phyloP scores from a whole-genome alignment of 768 basidiomycete species.

The Roridomyces roridus region DNA sequence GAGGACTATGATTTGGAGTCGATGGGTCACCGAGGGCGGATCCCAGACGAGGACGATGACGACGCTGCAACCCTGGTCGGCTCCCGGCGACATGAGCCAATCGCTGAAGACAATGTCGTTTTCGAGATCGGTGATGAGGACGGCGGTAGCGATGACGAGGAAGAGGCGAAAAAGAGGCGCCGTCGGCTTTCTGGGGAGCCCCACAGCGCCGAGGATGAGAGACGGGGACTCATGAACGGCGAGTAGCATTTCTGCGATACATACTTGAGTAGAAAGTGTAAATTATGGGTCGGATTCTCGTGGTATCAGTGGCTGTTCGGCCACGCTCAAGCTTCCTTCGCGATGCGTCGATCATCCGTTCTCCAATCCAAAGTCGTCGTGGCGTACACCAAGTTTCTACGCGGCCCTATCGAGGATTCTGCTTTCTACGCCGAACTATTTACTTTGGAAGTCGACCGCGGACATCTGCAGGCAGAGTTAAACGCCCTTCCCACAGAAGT shows the following conservation, averaged over 20 bases:
- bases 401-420: conserved; percentile 52
- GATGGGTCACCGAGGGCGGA: conserved; percentile 59
- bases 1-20: conserved; percentile 91
- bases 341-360: conserved; percentile 13
- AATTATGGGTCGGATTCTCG: too few relatives aligned
- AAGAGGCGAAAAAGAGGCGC: conserved; percentile 61
- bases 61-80: conserved; percentile 79
- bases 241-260: neutral
- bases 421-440: conserved; percentile 62
- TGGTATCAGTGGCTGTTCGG: neutral
- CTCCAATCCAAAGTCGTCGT: conserved; percentile 55
- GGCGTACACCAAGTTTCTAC: conserved; percentile 56
- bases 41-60: conserved; percentile 66
- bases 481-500: conserved; percentile 18
- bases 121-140: conserved; percentile 93
- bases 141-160: conserved; percentile 67
- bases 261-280: too few relatives aligned
- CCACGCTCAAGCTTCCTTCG: neutral
- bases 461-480: conserved; percentile 41
- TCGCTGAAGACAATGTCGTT: conserved; percentile 76
- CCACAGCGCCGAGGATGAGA: conserved; percentile 60
- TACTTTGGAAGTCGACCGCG: conserved; percentile 55
- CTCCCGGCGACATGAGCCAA: conserved; percentile 50
- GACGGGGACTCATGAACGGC: conserved; percentile 66
- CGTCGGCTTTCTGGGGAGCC: conserved; percentile 55